phyloP scores from a whole-genome alignment of 441 rosid species.

The Pelargonium fulgidum region DNA sequence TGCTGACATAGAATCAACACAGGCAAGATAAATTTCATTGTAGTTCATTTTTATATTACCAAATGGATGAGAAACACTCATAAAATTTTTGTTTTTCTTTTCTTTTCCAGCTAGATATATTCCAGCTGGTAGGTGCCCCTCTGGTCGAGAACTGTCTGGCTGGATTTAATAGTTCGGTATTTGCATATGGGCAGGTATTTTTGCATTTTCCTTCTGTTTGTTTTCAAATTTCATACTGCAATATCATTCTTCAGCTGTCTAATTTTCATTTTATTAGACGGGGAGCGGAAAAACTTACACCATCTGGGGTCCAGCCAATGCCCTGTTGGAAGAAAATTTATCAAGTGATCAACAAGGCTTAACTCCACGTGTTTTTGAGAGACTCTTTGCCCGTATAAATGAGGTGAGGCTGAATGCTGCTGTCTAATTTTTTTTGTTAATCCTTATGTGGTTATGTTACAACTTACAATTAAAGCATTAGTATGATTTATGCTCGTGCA shows the following conservation, averaged over 20 bases:
- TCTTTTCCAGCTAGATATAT: slow-evolving; percentile 61
- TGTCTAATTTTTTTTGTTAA: slow-evolving; percentile 14
- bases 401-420: slow-evolving; percentile 46
- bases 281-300: slow-evolving; percentile 99
- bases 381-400: slow-evolving; percentile 70
- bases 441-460: slow-evolving; percentile 3
- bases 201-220: not conserved
- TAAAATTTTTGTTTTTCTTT: slow-evolving; percentile 11
- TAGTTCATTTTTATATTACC: not conserved
- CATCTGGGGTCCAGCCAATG: slow-evolving; percentile 95
- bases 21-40: slow-evolving; percentile 34
- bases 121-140: slow-evolving; percentile 84
- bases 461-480: slow-evolving; percentile 4
- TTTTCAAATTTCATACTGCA: slow-evolving; percentile 5
- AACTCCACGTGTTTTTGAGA: slow-evolving; percentile 83
- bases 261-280: slow-evolving; percentile 43
- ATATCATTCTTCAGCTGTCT: slow-evolving; percentile 6
- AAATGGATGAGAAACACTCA: slow-evolving; percentile 11
- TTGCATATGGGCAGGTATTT: slow-evolving; percentile 96
- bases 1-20: slow-evolving; percentile 70
- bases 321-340: slow-evolving; percentile 55
- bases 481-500: slow-evolving; percentile 12
- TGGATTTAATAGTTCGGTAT: slow-evolving; percentile 97
- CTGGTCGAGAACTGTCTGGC: slow-evolving; percentile 93
- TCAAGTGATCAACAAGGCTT: slow-evolving; percentile 76